These are phyloP conservation scores for Limnanthes douglasii DNA, from an alignment of 345 rosid genomes.

Conservation along the genomic window DNA sequence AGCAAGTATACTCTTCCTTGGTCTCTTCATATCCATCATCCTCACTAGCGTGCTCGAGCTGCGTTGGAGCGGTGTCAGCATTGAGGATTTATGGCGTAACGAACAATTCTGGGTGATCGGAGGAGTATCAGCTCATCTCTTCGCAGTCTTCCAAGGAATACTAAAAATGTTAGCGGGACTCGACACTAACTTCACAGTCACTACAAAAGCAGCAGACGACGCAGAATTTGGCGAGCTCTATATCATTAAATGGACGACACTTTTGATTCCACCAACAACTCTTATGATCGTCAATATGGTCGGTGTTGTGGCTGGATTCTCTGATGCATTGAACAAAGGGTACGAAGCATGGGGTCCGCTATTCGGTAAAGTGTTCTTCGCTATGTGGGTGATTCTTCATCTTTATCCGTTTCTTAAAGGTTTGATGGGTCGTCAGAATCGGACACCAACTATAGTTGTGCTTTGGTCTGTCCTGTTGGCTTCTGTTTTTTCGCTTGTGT, in stretches of 20 bases:
- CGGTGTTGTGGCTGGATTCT: conserved; percentile 98
- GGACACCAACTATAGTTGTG: conserved; percentile 89
- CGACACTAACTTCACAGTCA: conserved; percentile 96
- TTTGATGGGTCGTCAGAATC: conserved; percentile 97
- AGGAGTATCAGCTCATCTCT: conserved; percentile 95
- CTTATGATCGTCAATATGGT: conserved; percentile 76
- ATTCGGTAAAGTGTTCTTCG: conserved; percentile 86
- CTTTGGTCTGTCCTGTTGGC: conserved; percentile 94
- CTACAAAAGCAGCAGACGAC: conserved; percentile 83
- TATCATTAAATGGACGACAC: conserved; percentile 86
- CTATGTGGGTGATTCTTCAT: conserved; percentile 95
- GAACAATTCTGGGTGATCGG: conserved; percentile 99
- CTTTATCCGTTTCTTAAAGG: conserved; percentile 98
- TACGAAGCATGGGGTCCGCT: conserved; percentile 98
- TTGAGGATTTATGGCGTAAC: conserved; percentile 89
- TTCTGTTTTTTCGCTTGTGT: conserved; percentile 87
- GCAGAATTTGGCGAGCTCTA: conserved; percentile 89
- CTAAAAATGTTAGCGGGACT: conserved; percentile 84
- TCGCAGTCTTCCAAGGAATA: conserved; percentile 92
- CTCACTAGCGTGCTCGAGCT: conserved; percentile 76
- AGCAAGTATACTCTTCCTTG: conserved; percentile 78
- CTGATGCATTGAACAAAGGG: conserved; percentile 94
- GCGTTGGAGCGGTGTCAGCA: conserved; percentile 93
- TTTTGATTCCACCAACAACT: conserved; percentile 82
- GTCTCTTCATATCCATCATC: conserved; percentile 84